Percentiles rank a stretch among this genome's conserved stretches.
phyloP scores from a whole-genome alignment of 352 stramenopile genomes.

The Pythium dissotocum region DNA sequence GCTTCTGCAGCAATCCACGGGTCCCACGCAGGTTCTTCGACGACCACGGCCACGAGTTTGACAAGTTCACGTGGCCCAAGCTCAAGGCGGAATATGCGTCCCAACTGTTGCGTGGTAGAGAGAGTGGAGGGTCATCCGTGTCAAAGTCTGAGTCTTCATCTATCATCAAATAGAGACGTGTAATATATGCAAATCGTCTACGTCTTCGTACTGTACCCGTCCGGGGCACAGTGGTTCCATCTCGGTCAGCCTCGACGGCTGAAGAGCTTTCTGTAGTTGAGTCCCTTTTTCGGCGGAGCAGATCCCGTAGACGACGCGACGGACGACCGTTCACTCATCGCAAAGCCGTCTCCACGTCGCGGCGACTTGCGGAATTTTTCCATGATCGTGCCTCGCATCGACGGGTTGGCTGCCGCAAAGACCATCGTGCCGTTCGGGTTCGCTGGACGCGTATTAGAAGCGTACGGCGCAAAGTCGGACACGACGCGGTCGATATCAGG shows the following conservation, averaged over 20 bases:
- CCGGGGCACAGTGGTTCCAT: neutral
- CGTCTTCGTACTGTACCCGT: neutral
- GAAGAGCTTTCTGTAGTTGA: constrained; percentile 32
- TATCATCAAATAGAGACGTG: neutral
- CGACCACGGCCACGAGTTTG: constrained; percentile 24
- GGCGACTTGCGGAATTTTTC: constrained; percentile 28
- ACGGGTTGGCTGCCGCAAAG: constrained; percentile 19
- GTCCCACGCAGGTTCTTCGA: constrained; percentile 23
- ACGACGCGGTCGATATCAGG: constrained; percentile 60
- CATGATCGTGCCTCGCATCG: constrained; percentile 32
- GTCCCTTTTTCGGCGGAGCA: constrained; percentile 8
- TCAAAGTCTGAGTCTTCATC: neutral
- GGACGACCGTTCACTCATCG: constrained; percentile 9
- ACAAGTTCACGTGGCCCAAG: constrained; percentile 34
- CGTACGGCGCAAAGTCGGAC: constrained; percentile 42
- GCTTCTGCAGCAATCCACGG: constrained; percentile 34
- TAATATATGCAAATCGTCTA: constrained; percentile 12
- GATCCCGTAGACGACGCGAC: constrained; percentile 12
- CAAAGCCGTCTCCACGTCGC: constrained; percentile 2
- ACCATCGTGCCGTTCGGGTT: constrained; percentile 13
- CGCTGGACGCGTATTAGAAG: constrained; percentile 4
- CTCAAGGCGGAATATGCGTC: constrained; percentile 30
- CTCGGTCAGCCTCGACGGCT: constrained; percentile 19
- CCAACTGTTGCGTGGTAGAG: constrained; percentile 20
- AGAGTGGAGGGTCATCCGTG: neutral